Conservation (phyloP, 495 filamentous ascomycete genomes). For the Lasiosphaeria miniovina region DNA sequence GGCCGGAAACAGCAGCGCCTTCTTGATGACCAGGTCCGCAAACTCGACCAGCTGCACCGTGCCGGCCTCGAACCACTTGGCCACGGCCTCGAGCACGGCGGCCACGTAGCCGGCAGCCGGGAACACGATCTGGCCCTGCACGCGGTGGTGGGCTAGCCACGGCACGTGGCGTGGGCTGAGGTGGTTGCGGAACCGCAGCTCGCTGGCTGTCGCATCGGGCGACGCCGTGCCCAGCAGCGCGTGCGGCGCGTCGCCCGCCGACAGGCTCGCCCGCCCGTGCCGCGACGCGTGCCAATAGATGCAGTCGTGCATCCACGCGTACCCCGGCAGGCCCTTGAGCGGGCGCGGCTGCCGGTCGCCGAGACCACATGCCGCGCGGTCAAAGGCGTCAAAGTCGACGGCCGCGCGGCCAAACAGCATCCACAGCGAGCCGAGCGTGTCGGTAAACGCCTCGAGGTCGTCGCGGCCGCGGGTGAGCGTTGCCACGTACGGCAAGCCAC, state of each 20-base stretch:
- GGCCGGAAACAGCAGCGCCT: conserved; percentile 14
- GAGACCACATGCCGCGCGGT: neutral
- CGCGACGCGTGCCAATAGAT: conserved; percentile 48
- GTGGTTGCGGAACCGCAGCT: conserved; percentile 43
- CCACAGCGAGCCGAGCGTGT: conserved; percentile 35
- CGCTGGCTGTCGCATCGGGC: conserved; percentile 26
- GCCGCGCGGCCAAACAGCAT: neutral
- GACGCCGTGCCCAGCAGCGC: conserved; percentile 39
- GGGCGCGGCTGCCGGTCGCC: neutral
- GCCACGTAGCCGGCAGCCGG: conserved; percentile 52
- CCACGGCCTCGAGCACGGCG: conserved; percentile 45
- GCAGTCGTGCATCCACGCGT: conserved; percentile 47
- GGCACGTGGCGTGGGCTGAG: conserved; percentile 35
- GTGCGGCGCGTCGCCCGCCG: conserved; percentile 25
- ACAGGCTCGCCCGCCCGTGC: conserved; percentile 20
- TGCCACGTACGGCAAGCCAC: conserved; percentile 24
- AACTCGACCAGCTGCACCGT: conserved; percentile 18
- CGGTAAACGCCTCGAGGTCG: conserved; percentile 27
- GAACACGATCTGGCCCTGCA: conserved; percentile 44
- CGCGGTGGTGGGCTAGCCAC: conserved; percentile 45
- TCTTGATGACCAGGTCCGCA: conserved; percentile 14
- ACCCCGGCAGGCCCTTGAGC: conserved; percentile 43
- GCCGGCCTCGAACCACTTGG: neutral
- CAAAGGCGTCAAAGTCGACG: conserved; percentile 19
- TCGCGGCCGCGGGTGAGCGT: conserved; percentile 15